phyloP scores from a whole-genome alignment of 2,329 filamentous ascomycete genomes.

The Westerdykella aurantiaca region DNA sequence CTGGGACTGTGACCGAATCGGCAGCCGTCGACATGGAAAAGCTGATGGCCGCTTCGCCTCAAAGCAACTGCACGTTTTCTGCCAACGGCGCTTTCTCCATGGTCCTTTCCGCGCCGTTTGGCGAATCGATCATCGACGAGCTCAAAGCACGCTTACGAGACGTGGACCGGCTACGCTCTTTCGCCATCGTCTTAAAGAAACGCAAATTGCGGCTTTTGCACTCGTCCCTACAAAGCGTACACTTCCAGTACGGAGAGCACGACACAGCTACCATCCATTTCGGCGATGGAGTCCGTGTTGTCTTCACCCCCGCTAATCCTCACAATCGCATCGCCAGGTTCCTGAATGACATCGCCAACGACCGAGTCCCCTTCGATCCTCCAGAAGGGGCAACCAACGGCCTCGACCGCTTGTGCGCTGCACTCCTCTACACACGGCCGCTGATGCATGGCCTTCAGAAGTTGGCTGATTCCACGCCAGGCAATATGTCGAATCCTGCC shows the following conservation, averaged over 20 bases:
- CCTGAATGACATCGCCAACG: conserved; percentile 55
- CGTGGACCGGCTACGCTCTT: conserved; percentile 65
- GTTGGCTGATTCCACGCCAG: conserved; percentile 49
- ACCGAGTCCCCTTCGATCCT: conserved; percentile 49
- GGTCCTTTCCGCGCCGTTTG: conserved; percentile 54
- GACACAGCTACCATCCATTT: conserved; percentile 57
- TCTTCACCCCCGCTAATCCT: conserved; percentile 59
- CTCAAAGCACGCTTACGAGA: conserved; percentile 58
- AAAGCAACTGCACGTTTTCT: conserved; percentile 59
- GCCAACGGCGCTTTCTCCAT: conserved; percentile 59
- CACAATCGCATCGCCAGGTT: conserved; percentile 59
- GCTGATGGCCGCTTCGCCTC: conserved; percentile 42
- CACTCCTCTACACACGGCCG: conserved; percentile 56
- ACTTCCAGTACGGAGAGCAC: conserved; percentile 60
- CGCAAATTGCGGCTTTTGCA: conserved; percentile 53
- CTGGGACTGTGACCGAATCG: conserved; percentile 34
- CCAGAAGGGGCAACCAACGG: conserved; percentile 47
- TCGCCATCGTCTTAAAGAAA: conserved; percentile 59
- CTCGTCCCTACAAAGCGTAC: conserved; percentile 53
- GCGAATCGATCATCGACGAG: conserved; percentile 53
- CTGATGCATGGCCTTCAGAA: conserved; percentile 57
- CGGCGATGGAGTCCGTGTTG: conserved; percentile 49
- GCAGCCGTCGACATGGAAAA: conserved; percentile 33
- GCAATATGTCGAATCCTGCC: conserved; percentile 22
- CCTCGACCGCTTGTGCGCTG: conserved; percentile 53